Base-by-base conservation (phyloP, 257 asterid genomes). In the Ocimum tenuiflorum region DNA sequence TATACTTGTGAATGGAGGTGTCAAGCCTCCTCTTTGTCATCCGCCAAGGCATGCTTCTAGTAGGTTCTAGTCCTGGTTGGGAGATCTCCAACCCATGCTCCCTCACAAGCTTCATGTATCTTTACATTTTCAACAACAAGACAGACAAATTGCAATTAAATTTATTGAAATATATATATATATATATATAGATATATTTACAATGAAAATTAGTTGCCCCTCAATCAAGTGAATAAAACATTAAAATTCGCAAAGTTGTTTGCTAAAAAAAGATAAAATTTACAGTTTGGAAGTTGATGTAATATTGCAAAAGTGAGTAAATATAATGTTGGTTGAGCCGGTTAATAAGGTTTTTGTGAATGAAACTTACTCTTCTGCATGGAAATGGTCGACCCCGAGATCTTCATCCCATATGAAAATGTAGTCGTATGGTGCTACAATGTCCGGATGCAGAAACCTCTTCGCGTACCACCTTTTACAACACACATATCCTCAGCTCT, bases 371-470 rank as follows among this genome's bases (percentile, higher is more conserved):
- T 87, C 89, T 83, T 89, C 94, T 0, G 86, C 95, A 70, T 83
- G 31, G 62, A 89, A 89, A 79, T 89, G 76, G 75, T 89, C 91
- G 18, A 83, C 72, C 15, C 96, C 96, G 12, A 89, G 95, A 56
- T 89, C 95, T 74, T 89, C 96, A 27, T 89, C 96, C 95, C 96
- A 89, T n/a, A 89, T 53, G 58, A 89, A 89, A 61, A 89, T 76
- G 79, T 85, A 89, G 65, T 89, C 95, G 49, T 89, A 89, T 0
- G 95, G 60, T 3, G 94, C 86, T 58, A 89, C 84, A 64, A 87
- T 85, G 72, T 80, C 87, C 3, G 96, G 96, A 79, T 89, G 96
- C 62, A 89, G 79, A 70, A 89, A 87, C 72, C 96, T 83, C 79
- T 89, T 89, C 5, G 96, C 95, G 31, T 71, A 85, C 97, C 95